Evolutionary conservation across 1,139 yeast genomes (phyloP).

Genomic region (Groenewaldozyma sp.): DNA sequence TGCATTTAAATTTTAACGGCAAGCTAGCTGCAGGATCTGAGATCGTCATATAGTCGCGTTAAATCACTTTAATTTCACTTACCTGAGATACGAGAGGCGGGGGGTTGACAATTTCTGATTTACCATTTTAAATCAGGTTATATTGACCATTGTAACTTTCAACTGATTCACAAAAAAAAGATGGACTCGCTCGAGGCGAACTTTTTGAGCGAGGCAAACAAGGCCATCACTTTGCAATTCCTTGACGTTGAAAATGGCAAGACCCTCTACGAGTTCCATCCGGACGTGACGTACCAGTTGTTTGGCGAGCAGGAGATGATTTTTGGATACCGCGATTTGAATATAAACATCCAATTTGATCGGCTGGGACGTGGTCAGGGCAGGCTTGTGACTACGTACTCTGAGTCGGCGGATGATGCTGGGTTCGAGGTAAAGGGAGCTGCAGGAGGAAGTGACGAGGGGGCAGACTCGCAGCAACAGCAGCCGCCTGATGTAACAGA

Average conservation of each 20-base stretch:
- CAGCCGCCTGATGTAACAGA: not conserved
- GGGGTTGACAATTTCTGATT: too few species aligned
- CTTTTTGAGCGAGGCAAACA: constrained; percentile 65
- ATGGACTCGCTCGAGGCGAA: constrained; percentile 34
- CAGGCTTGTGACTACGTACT: not conserved
- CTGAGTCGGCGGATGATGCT: not conserved
- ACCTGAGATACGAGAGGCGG: constrained; percentile 7
- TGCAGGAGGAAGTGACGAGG: not conserved
- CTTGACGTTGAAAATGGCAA: constrained; percentile 18
- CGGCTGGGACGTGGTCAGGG: constrained; percentile 1
- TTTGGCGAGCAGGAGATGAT: constrained; percentile 87
- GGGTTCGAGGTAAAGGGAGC: not conserved
- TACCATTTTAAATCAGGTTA: not conserved
- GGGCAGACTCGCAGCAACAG: not conserved
- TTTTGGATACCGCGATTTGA: constrained; percentile 69
- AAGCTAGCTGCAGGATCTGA: too few species aligned
- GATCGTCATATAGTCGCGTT: too few species aligned
- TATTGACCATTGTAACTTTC: constrained; percentile 17
- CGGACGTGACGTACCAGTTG: constrained; percentile 82
- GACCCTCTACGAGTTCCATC: constrained; percentile 32
- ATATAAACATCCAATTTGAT: not conserved
- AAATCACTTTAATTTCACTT: too few species aligned
- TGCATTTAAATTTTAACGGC: too few species aligned
- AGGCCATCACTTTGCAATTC: constrained; percentile 46
- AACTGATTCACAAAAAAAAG: constrained; percentile 9